A percentile compares a stretch with the other conserved stretches of the same genome.
Conservation (phyloP, 73 alveolate species). For the Effrenium voratum region DNA sequence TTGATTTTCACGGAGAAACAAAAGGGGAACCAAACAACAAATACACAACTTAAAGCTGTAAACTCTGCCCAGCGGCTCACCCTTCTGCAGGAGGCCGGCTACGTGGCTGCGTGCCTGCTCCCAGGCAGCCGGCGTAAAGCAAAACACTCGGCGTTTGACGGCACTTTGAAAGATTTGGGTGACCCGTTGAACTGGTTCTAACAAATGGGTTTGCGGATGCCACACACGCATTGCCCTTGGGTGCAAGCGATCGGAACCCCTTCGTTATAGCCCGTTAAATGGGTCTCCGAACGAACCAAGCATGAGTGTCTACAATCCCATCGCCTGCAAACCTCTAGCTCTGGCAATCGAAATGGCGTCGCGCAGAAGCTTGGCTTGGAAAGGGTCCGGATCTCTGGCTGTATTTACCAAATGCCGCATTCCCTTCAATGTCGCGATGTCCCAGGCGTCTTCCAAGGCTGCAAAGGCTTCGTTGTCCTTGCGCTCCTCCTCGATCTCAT, state of each 20-base stretch:
- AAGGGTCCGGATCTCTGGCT: slow-evolving; percentile 63
- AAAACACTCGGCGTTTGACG: too few species aligned
- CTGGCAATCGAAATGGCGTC: slow-evolving; percentile 65
- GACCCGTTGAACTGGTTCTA: too few species aligned
- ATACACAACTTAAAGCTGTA: not conserved
- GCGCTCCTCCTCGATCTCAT: slow-evolving; percentile 84
- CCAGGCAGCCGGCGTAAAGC: too few species aligned
- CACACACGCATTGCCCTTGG: too few species aligned
- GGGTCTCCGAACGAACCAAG: too few species aligned
- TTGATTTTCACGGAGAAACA: not conserved
- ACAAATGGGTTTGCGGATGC: too few species aligned
- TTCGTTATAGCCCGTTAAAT: too few species aligned
- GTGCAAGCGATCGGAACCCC: too few species aligned
- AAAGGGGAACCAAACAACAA: too few species aligned
- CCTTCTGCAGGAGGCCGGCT: slow-evolving; percentile 44
- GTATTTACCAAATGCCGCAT: slow-evolving; percentile 73
- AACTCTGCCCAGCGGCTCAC: slow-evolving; percentile 30
- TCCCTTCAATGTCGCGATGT: slow-evolving; percentile 66
- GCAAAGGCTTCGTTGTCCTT: slow-evolving; percentile 55
- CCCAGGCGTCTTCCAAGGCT: slow-evolving; percentile 82
- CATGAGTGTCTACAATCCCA: not conserved
- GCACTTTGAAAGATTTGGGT: too few species aligned
- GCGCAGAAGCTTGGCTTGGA: slow-evolving; percentile 57
- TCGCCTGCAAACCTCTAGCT: slow-evolving; percentile 69
- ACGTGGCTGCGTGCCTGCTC: too few species aligned